Conservation (phyloP, 257 asterid genomes). For the Solanum medicagineum region DNA sequence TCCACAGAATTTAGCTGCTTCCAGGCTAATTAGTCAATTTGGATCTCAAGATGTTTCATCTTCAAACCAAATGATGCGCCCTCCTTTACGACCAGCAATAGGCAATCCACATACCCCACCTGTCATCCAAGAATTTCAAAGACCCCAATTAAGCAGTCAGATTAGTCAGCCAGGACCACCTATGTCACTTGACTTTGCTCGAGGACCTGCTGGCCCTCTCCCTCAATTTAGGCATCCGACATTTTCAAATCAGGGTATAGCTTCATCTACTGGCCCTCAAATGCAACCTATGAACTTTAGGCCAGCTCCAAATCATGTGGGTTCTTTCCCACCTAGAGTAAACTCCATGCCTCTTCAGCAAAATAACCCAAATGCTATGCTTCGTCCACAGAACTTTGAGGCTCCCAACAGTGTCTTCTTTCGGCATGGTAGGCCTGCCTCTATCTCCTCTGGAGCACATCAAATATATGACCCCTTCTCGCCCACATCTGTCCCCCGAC, state of each 20-base stretch:
- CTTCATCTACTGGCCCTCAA: constrained; percentile 13
- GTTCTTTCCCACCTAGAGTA: constrained; percentile 42
- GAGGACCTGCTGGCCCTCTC: constrained; percentile 18
- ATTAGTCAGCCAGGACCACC: constrained; percentile 36
- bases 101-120: constrained; percentile 30
- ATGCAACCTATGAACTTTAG: constrained; percentile 49
- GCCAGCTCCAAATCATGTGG: constrained; percentile 27
- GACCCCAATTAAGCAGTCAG: constrained; percentile 34
- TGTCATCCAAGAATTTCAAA: constrained; percentile 30
- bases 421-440: constrained; percentile 28
- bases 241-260: constrained; percentile 22
- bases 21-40: constrained; percentile 32
- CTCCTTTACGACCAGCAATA: constrained; percentile 27
- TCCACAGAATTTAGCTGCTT: constrained; percentile 30
- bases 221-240: constrained; percentile 31
- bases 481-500: constrained; percentile 40
- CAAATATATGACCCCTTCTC: constrained; percentile 79
- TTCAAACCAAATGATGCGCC: constrained; percentile 34
- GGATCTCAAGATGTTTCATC: constrained; percentile 18
- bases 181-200: constrained; percentile 24
- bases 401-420: constrained; percentile 18
- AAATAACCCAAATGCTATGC: constrained; percentile 23
- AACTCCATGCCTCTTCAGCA: constrained; percentile 44
- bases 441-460: constrained; percentile 31
- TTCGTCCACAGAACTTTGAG: constrained; percentile 29